Evolutionary conservation across 768 basidiomycete species (phyloP).

Genomic region (Saitozyma sp.): DNA sequence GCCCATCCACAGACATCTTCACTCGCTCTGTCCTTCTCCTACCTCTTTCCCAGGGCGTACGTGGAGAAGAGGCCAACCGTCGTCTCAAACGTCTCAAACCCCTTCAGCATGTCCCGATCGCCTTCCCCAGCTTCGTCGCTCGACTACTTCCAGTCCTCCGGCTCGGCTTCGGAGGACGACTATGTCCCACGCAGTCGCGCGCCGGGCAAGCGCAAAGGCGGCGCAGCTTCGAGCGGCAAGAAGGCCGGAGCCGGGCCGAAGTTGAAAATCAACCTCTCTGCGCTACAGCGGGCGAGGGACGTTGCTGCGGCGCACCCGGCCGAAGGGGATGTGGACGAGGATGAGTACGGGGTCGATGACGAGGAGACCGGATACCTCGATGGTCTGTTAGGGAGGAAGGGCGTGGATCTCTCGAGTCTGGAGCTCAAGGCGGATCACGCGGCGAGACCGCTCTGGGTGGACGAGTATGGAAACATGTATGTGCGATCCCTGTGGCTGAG

Average conservation of each 20-base stretch:
- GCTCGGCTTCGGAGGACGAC: conserved; percentile 34
- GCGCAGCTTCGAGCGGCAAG: conserved; percentile 8
- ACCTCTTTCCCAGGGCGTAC: too few relatives aligned
- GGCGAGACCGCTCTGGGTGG: conserved; percentile 91
- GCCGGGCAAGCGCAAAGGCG: conserved; percentile 15
- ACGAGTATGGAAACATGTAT: conserved; percentile 52
- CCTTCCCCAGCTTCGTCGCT: conserved; percentile 42
- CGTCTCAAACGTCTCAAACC: too few relatives aligned
- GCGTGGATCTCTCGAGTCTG: conserved; percentile 57
- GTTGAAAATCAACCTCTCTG: conserved; percentile 44
- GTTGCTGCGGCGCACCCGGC: conserved; percentile 29
- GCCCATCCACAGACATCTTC: too few relatives aligned
- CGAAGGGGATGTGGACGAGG: conserved; percentile 38
- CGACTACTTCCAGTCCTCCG: conserved; percentile 42
- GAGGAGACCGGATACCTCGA: conserved; percentile 31
- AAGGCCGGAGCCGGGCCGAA: conserved; percentile 13
- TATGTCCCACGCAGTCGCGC: conserved; percentile 23
- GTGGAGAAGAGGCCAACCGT: too few relatives aligned
- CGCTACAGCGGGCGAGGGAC: conserved; percentile 20
- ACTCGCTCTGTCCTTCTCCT: too few relatives aligned
- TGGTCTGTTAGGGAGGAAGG: conserved; percentile 27
- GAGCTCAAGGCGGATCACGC: conserved; percentile 87
- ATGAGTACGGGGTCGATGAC: conserved; percentile 29
- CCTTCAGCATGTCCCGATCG: conserved; percentile 34
- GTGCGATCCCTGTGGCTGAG: conserved; percentile 20